Evolutionary conservation across 2,329 filamentous ascomycete genomes (phyloP).

Genomic region (Blastomyces parvus): DNA sequence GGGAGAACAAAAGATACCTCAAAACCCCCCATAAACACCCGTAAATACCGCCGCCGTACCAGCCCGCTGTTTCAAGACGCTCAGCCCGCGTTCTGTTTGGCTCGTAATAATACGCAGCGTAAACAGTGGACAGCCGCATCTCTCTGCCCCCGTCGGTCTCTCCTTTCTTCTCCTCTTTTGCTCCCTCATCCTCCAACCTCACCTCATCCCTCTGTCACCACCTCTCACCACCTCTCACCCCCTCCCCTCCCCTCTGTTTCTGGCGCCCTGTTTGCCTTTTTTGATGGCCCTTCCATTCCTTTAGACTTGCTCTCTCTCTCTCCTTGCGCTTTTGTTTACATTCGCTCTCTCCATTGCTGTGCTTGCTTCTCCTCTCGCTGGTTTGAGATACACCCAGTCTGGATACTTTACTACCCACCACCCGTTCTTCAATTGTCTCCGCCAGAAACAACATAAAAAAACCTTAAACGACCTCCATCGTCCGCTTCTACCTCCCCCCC

Average conservation of each 20-base stretch:
- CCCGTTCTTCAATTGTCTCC: background rate
- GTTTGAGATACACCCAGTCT: constrained; percentile 17
- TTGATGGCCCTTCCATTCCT: constrained; percentile 4
- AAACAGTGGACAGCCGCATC: no score
- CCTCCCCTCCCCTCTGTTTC: background rate
- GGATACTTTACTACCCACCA: background rate
- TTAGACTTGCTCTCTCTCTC: background rate
- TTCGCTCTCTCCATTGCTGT: constrained; percentile 7
- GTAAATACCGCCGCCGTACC: background rate
- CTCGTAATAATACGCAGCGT: no score
- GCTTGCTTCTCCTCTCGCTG: constrained; percentile 15
- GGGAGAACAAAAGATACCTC: background rate
- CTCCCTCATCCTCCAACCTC: background rate
- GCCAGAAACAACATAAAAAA: no score
- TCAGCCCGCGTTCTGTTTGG: background rate
- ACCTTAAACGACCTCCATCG: background rate
- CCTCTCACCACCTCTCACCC: background rate
- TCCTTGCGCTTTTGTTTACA: background rate
- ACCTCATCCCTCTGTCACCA: background rate
- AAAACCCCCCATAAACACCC: background rate
- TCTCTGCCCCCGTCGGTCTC: background rate
- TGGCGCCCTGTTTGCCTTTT: background rate
- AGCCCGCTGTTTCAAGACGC: constrained; percentile 5
- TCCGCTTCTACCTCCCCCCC: background rate
- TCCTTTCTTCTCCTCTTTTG: background rate